phyloP scores from a whole-genome alignment of 1,284 basidiomycete genomes.

The Earliella scabrosa region DNA sequence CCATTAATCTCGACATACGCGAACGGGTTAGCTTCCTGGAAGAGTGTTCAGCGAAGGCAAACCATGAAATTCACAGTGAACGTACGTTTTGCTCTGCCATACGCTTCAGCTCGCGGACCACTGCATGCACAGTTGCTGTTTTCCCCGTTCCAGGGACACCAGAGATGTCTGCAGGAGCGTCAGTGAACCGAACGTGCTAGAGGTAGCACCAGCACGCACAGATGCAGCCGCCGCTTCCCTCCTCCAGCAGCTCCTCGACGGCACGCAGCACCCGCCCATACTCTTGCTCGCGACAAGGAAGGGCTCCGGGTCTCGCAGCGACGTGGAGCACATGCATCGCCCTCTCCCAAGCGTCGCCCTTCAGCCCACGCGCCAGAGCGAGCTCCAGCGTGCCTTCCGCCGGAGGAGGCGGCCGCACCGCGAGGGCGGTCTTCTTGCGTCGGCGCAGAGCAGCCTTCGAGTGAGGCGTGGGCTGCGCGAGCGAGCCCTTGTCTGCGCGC shows the following conservation, averaged over 20 bases:
- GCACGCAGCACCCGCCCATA: constrained; percentile 79
- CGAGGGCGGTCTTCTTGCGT: constrained; percentile 39
- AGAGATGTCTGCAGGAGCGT: constrained; percentile 74
- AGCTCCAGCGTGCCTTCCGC: constrained; percentile 37
- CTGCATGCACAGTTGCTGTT: constrained; percentile 95
- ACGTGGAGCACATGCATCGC: constrained; percentile 93
- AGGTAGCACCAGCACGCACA: constrained; percentile 59
- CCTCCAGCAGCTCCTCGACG: constrained; percentile 88
- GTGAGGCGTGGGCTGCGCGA: constrained; percentile 67
- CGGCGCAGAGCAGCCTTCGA: constrained; percentile 62
- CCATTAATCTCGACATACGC: constrained; percentile 99
- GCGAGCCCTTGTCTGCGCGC: constrained; percentile 27
- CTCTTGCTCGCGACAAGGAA: constrained; percentile 92
- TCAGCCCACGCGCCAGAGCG: constrained; percentile 41
- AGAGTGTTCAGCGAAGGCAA: not conserved
- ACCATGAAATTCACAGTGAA: constrained; percentile 6
- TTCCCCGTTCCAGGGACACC: constrained; percentile 99
- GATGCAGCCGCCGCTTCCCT: constrained; percentile 93
- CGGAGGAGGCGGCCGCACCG: constrained; percentile 41
- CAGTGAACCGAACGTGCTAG: not conserved
- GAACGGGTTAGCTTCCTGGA: constrained; percentile 89
- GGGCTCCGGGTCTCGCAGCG: constrained; percentile 86
- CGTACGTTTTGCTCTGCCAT: constrained; percentile 82
- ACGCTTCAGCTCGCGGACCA: constrained; percentile 85
- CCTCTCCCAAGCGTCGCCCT: constrained; percentile 79